These are phyloP conservation scores for Ogataea saltuana DNA, from an alignment of 805 yeast species.

Conservation along the genomic window DNA sequence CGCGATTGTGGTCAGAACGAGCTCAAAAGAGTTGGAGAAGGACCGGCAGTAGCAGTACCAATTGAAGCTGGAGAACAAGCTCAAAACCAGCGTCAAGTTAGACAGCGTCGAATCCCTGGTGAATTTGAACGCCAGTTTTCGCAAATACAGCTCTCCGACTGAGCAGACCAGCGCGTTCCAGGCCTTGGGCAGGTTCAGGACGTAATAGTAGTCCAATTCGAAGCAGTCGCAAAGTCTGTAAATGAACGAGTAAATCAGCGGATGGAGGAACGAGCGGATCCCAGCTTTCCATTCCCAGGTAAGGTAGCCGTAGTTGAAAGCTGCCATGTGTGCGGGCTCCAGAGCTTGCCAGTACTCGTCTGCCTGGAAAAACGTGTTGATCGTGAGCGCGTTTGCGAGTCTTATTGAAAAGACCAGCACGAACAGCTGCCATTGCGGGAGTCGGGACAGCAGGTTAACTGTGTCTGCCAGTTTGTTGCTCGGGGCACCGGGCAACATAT, in stretches of 20 bases:
- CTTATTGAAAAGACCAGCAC: constrained; percentile 43
- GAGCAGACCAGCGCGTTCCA: constrained; percentile 71
- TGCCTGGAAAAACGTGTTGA: constrained; percentile 85
- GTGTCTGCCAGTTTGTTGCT: too few relatives aligned
- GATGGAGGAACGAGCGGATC: constrained; percentile 78
- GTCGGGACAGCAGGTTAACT: neutral
- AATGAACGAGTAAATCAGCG: constrained; percentile 61
- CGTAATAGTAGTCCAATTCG: constrained; percentile 40
- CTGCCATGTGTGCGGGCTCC: constrained; percentile 83
- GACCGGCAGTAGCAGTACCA: constrained; percentile 81
- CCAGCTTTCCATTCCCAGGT: constrained; percentile 95
- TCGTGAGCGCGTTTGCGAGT: constrained; percentile 60
- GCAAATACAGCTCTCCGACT: constrained; percentile 64
- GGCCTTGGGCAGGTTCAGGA: constrained; percentile 60
- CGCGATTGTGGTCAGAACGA: constrained; percentile 65
- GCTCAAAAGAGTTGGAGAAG: constrained; percentile 82
- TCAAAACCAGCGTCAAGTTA: constrained; percentile 45
- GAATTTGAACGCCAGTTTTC: constrained; percentile 40
- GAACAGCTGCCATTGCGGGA: constrained; percentile 3
- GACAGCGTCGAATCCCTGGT: constrained; percentile 39
- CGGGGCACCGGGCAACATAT: too few relatives aligned
- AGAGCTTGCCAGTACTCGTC: constrained; percentile 93
- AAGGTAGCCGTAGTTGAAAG: constrained; percentile 75
- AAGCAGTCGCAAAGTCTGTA: constrained; percentile 38
- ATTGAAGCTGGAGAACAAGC: constrained; percentile 72